Conservation (phyloP, 257 asterid genomes). For the Fraxinus excelsior region DNA sequence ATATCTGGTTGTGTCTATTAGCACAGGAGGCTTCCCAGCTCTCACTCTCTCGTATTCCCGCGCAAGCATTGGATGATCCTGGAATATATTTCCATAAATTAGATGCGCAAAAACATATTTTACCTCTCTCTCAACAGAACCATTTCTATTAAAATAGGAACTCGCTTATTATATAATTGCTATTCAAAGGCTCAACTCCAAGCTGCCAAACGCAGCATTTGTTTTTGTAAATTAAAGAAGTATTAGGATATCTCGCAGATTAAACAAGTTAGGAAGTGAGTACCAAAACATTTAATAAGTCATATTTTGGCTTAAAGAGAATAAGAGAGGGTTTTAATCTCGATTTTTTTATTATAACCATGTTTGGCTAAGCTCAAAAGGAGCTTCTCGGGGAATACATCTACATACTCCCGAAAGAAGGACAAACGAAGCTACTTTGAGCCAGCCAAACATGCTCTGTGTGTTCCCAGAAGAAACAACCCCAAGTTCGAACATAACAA, state of each 20-base stretch:
- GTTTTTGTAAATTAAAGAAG: conserved; percentile 1
- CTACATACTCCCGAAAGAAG: not conserved
- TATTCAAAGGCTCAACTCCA: conserved; percentile 1
- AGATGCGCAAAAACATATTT: not conserved
- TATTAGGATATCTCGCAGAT: not conserved
- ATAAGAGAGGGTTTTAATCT: not conserved
- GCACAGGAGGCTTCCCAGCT: conserved; percentile 94
- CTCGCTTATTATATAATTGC: not conserved
- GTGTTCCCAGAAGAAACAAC: not conserved
- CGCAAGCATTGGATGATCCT: conserved; percentile 98
- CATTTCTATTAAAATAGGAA: conserved; percentile 16
- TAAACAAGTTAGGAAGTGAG: conserved; percentile 8
- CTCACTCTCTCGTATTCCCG: conserved; percentile 93
- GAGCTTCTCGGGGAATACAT: not conserved
- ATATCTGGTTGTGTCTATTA: conserved; percentile 84
- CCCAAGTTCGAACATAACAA: conserved; percentile 16
- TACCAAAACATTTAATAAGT: not conserved
- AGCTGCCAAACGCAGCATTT: not conserved
- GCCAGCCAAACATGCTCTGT: not conserved
- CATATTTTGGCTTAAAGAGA: conserved; percentile 1
- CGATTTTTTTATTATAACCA: not conserved
- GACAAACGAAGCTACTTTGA: not conserved
- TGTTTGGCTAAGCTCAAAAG: not conserved
- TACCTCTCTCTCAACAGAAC: conserved; percentile 8
- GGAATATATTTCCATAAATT: conserved; percentile 18